Evolutionary conservation across 176 grass and related monocot species (phyloP).

Genomic region (Lolium rigidum): DNA sequence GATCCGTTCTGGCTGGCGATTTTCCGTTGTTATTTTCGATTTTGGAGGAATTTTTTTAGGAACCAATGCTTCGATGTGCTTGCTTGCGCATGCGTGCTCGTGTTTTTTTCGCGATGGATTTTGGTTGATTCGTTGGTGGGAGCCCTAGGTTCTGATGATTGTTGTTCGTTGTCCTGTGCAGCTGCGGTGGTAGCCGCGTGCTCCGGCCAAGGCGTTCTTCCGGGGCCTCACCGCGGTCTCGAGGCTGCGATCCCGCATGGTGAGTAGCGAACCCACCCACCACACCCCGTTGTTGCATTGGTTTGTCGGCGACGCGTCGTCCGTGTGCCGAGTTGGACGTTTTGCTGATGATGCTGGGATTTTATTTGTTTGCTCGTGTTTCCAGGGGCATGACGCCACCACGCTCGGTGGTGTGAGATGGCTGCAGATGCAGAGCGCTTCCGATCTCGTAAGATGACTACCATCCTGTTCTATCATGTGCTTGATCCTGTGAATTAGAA

Average conservation of each 20-base stretch:
- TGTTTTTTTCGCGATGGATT: neutral
- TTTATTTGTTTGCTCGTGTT: slow-evolving; percentile 12
- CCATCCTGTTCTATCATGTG: neutral
- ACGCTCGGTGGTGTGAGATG: slow-evolving; percentile 87
- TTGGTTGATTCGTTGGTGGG: neutral
- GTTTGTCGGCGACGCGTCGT: neutral
- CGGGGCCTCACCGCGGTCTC: slow-evolving; percentile 64
- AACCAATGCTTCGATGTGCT: neutral
- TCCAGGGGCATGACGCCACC: slow-evolving; percentile 73
- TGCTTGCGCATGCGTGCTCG: neutral
- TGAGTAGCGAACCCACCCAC: slow-evolving; percentile 37
- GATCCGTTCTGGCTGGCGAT: neutral
- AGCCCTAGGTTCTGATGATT: neutral
- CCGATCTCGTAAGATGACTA: slow-evolving; percentile 68
- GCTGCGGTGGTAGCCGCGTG: slow-evolving; percentile 47
- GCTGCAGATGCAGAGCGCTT: slow-evolving; percentile 88
- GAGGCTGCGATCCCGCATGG: slow-evolving; percentile 71
- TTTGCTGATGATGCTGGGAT: neutral
- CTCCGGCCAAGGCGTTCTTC: slow-evolving; percentile 74
- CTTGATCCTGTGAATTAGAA: no score
- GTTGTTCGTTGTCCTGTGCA: slow-evolving; percentile 29
- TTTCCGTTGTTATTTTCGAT: neutral
- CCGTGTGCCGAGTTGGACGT: neutral
- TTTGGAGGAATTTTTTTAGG: neutral
- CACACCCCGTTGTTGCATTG: neutral